Percentiles rank a stretch among this genome's conserved stretches.
phyloP scores from a whole-genome alignment of 176 grass and related monocot genomes.

The Hordeum marinum region DNA sequence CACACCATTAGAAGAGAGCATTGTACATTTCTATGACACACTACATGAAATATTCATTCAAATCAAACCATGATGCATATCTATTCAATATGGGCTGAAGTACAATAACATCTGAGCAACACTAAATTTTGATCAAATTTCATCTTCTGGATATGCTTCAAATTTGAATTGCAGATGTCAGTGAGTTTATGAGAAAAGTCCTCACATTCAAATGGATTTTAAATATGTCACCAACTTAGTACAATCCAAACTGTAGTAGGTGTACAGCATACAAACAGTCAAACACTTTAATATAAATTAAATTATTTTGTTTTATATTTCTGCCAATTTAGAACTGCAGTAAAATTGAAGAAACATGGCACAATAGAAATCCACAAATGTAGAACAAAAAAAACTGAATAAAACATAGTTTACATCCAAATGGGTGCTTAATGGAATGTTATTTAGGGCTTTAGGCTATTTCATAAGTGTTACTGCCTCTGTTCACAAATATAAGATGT shows the following conservation, averaged over 20 bases:
- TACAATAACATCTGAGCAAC: neutral
- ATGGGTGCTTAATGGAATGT: neutral
- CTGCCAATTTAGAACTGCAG: neutral
- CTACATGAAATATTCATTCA: neutral
- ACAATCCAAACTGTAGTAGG: neutral
- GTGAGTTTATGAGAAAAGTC: neutral
- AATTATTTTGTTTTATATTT: neutral
- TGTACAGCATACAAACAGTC: neutral
- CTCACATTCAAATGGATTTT: neutral
- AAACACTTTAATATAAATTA: neutral
- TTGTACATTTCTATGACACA: constrained; percentile 10
- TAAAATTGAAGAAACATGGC: neutral
- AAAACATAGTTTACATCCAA: constrained; percentile 2
- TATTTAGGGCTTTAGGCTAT: neutral
- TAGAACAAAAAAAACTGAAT: neutral
- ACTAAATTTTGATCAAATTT: neutral
- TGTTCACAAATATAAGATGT: too few relatives aligned
- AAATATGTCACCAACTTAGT: neutral
- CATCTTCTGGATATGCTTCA: neutral
- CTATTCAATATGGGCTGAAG: neutral
- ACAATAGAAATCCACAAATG: neutral
- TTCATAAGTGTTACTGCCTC: neutral
- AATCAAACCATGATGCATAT: neutral
- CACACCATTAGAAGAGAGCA: constrained; percentile 4
- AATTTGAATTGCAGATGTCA: neutral